Evolutionary conservation across 768 basidiomycete genomes (phyloP).

Genomic region (Trametes gibbosa): DNA sequence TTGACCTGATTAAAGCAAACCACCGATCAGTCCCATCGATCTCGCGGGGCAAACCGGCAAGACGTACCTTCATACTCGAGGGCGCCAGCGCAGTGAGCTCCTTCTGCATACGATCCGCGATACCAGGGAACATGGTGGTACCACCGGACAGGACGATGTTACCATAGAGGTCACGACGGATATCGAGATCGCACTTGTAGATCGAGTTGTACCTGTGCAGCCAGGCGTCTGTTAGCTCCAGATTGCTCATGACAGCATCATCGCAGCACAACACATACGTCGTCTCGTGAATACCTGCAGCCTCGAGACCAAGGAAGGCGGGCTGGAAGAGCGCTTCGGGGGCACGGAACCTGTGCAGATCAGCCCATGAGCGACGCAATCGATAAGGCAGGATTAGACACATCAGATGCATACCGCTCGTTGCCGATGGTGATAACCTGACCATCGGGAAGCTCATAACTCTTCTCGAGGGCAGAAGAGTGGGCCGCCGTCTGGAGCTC

Average conservation of each 20-base stretch:
- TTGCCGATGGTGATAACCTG: slow-evolving; percentile 79
- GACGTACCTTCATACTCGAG: slow-evolving; percentile 58
- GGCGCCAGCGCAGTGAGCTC: slow-evolving; percentile 65
- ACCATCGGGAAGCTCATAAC: slow-evolving; percentile 68
- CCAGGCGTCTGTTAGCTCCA: background rate
- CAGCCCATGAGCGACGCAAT: slow-evolving; percentile 21
- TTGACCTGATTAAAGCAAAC: slow-evolving; percentile 37
- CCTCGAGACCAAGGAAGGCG: slow-evolving; percentile 77
- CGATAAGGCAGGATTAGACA: slow-evolving; percentile 25
- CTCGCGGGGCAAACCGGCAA: background rate
- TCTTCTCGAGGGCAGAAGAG: slow-evolving; percentile 66
- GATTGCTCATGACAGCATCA: background rate
- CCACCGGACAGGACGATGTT: slow-evolving; percentile 64
- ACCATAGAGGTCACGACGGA: slow-evolving; percentile 53
- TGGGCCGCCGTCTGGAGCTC: slow-evolving; percentile 68
- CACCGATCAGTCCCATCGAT: background rate
- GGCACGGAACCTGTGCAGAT: slow-evolving; percentile 62
- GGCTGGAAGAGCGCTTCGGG: slow-evolving; percentile 96
- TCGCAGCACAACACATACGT: slow-evolving; percentile 42
- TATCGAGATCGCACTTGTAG: slow-evolving; percentile 66
- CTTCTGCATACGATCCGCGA: slow-evolving; percentile 70
- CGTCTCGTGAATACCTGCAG: slow-evolving; percentile 79
- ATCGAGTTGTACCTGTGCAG: slow-evolving; percentile 64
- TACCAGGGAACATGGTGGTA: slow-evolving; percentile 63
- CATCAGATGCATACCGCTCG: slow-evolving; percentile 54